Evolutionary conservation across 495 filamentous ascomycete genomes (phyloP).

Genomic region (Penicillium desertorum): DNA sequence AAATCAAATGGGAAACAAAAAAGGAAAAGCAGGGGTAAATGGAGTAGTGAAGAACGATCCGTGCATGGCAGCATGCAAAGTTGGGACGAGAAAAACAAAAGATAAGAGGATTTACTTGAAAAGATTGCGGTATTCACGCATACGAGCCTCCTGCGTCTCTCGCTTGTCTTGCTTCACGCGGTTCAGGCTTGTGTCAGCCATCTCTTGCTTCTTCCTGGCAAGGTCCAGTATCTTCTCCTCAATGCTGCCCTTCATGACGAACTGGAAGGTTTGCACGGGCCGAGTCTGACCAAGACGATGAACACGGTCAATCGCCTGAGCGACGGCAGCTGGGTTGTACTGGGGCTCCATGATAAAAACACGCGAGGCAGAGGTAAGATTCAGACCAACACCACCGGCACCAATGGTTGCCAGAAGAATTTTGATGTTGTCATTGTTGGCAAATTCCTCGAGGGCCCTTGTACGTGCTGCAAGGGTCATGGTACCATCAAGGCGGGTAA

Average conservation of each 20-base stretch:
- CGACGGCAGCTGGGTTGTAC: conserved; percentile 92
- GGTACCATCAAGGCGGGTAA: conserved; percentile 82
- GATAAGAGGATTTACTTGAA: conserved; percentile 58
- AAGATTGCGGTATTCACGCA: conserved; percentile 77
- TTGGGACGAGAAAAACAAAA: neutral
- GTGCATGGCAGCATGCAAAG: neutral
- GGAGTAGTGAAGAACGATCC: neutral
- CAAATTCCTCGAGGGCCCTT: conserved; percentile 71
- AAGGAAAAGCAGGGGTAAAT: neutral
- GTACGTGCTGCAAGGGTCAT: conserved; percentile 73
- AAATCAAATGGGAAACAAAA: neutral
- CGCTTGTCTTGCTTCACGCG: conserved; percentile 65
- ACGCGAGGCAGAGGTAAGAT: conserved; percentile 78
- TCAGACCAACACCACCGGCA: conserved; percentile 89
- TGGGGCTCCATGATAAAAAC: conserved; percentile 98
- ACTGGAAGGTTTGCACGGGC: conserved; percentile 75
- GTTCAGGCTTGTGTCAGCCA: conserved; percentile 84
- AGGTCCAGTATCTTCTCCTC: conserved; percentile 91
- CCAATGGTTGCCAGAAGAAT: conserved; percentile 89
- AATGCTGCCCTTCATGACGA: conserved; percentile 85
- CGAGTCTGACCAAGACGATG: conserved; percentile 90
- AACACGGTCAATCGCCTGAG: conserved; percentile 91
- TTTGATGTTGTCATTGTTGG: conserved; percentile 65
- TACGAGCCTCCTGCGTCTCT: conserved; percentile 70
- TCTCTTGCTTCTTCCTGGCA: conserved; percentile 84